A percentile compares a stretch with the other conserved stretches of the same genome.
Evolutionary conservation across 441 rosid species (phyloP).

Genomic region (Adansonia rubrostipa): DNA sequence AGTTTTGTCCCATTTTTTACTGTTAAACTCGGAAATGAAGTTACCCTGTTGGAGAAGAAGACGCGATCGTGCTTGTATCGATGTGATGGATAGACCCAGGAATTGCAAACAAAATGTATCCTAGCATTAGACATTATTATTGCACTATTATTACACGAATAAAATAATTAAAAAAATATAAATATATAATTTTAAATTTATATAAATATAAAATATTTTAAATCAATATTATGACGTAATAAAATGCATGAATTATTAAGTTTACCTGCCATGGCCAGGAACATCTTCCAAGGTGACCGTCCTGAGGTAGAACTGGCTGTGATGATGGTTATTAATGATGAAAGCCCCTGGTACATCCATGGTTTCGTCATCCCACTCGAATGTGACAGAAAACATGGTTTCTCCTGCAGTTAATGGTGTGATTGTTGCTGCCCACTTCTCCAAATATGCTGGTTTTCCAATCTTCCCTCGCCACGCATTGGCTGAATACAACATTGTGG

Average conservation of each 20-base stretch:
- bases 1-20: neutral
- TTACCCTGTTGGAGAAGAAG: conserved; percentile 89
- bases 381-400: conserved; percentile 44
- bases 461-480: conserved; percentile 52
- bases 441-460: conserved; percentile 69
- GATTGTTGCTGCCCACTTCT: conserved; percentile 61
- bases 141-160: too few relatives aligned
- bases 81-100: conserved; percentile 86
- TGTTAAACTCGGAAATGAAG: neutral
- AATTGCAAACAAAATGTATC: conserved; percentile 73
- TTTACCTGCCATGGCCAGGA: conserved; percentile 47
- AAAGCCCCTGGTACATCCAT: conserved; percentile 75
- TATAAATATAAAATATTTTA: too few relatives aligned
- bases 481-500: conserved; percentile 34
- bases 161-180: too few relatives aligned
- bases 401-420: conserved; percentile 61
- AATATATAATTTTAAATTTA: too few relatives aligned
- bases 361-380: conserved; percentile 72
- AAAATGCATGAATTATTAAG: too few relatives aligned
- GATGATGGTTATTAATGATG: conserved; percentile 62
- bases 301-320: conserved; percentile 71
- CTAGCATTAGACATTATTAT: too few relatives aligned
- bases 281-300: conserved; percentile 60
- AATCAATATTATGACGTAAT: too few relatives aligned
- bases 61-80: conserved; percentile 65